phyloP scores from a whole-genome alignment of 352 stramenopile species.

The Thalassiosira exigua region DNA sequence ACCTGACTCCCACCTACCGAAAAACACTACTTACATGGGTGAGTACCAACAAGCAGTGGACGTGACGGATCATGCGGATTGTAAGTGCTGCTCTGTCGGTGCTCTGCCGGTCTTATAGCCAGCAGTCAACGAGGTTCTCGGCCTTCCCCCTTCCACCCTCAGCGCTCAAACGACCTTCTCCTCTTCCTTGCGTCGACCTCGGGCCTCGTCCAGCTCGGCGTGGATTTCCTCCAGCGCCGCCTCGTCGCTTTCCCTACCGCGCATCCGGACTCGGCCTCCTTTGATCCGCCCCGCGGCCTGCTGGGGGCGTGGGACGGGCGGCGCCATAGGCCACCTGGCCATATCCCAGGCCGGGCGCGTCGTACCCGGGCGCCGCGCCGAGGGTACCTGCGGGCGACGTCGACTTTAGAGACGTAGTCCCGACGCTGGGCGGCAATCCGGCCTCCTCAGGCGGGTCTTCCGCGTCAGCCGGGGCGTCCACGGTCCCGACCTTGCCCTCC shows the following conservation, averaged over 20 bases:
- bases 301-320: slow-evolving; percentile 6
- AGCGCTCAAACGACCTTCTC: slow-evolving; percentile 17
- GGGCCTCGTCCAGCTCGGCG: slow-evolving; percentile 21
- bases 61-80: too few relatives aligned
- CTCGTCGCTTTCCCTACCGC: slow-evolving; percentile 18
- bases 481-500: slow-evolving; percentile 44
- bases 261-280: slow-evolving; percentile 33
- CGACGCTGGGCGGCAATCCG: too few relatives aligned
- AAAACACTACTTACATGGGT: too few relatives aligned
- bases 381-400: too few relatives aligned
- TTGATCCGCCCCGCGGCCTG: slow-evolving; percentile 31
- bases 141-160: slow-evolving; percentile 13
- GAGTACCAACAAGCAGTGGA: too few relatives aligned
- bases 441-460: too few relatives aligned
- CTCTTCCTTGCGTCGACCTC: slow-evolving; percentile 25
- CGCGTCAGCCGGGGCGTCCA: slow-evolving; percentile 2
- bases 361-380: slow-evolving; percentile 1
- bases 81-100: too few relatives aligned
- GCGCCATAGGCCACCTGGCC: slow-evolving; percentile 22
- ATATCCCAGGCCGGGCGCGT: slow-evolving; percentile 14
- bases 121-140: slow-evolving; percentile 12
- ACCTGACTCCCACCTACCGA: too few relatives aligned
- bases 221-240: slow-evolving; percentile 37
- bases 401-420: too few relatives aligned
- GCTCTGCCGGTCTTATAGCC: too few relatives aligned